A percentile compares a stretch with the other conserved stretches of the same genome.
phyloP scores from a whole-genome alignment of 192 early-diverging fungal species.

The Spizellomyces sp. region DNA sequence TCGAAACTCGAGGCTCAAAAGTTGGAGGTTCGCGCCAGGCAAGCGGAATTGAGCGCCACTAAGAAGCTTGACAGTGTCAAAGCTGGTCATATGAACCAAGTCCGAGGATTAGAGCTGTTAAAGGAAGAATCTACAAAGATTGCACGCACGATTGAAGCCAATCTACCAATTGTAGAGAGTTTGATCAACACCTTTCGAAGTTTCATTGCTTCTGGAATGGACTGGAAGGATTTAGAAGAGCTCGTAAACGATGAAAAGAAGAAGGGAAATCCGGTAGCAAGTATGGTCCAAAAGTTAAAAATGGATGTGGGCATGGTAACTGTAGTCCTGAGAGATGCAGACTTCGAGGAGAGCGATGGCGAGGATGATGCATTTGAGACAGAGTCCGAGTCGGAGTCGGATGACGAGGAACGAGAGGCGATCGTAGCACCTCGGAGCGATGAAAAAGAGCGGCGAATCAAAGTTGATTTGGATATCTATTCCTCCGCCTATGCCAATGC shows the following conservation, averaged over 20 bases:
- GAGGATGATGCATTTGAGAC: slow-evolving; percentile 60
- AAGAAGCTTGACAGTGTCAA: slow-evolving; percentile 85
- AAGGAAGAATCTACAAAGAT: slow-evolving; percentile 69
- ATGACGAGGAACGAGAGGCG: slow-evolving; percentile 41
- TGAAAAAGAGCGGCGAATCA: slow-evolving; percentile 24
- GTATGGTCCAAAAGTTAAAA: slow-evolving; percentile 72
- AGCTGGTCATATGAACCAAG: slow-evolving; percentile 75
- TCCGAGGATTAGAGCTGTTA: slow-evolving; percentile 73
- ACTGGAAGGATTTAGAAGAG: slow-evolving; percentile 93
- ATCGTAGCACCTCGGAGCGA: slow-evolving; percentile 39
- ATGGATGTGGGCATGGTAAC: slow-evolving; percentile 81
- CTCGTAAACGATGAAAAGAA: slow-evolving; percentile 81
- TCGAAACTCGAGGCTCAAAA: slow-evolving; percentile 88
- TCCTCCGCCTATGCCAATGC: slow-evolving; percentile 89
- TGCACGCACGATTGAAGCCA: slow-evolving; percentile 84
- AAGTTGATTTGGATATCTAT: slow-evolving; percentile 89
- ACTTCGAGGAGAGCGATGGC: slow-evolving; percentile 19
- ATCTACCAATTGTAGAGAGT: slow-evolving; percentile 82
- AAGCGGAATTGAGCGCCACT: slow-evolving; percentile 72
- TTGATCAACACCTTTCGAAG: slow-evolving; percentile 84
- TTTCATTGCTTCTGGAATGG: slow-evolving; percentile 90
- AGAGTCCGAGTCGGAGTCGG: slow-evolving; percentile 51
- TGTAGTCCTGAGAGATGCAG: slow-evolving; percentile 55
- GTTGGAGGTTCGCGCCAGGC: slow-evolving; percentile 66
- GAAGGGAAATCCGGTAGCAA: slow-evolving; percentile 78